Base-by-base conservation (phyloP, 495 filamentous ascomycete species). In the Neurospora discreta region DNA sequence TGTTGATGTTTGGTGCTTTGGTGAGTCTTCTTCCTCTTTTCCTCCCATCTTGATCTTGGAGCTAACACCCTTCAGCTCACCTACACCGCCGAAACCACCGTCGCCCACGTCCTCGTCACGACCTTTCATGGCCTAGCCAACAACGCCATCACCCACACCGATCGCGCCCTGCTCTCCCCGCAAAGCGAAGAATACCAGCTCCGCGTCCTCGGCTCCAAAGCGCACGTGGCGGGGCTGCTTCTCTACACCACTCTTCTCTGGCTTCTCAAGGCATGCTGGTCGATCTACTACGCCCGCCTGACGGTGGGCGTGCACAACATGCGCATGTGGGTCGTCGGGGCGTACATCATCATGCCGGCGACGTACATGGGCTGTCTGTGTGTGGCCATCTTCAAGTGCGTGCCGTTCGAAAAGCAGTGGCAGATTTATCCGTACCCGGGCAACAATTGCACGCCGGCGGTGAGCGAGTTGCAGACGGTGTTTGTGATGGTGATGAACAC, bases 181-280 rank as follows among this genome's bases (percentile, higher is more conserved):
- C 46, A 73, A 13, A 84, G 84, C 6, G 70, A 79, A 23, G 88
- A 90, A 75, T 90, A 84, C 67, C 74, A 41, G 10, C 73, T 83
- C 26, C 75, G 81, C 20, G 84, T 89, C 5, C 83, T 83, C 23
- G 88, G 88, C 2, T 89, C 87, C 52, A 89, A 89, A 75, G 85
- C 84, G 5, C 89, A 91, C 71, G 81, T 90, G 3, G 77, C 84
- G 2, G 87, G 87, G 1, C 89, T 88, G 88, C 86, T 85, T 13
- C 73, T 85, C 1, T 90, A 90, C 70, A 87, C 85, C 0, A 80
- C 85, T 16, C 72, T 89, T 20, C 74, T 91, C 11, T 91, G 87
- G 87, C 74, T 82, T 39, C 69, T 91, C 71, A 91, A 91, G 76
- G 78, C 85, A 0, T 85, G 86, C 75, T 85, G 90, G 83, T 83